Base-by-base conservation (phyloP, 768 basidiomycete species). In the Tylopilus vinaceipallidus region DNA sequence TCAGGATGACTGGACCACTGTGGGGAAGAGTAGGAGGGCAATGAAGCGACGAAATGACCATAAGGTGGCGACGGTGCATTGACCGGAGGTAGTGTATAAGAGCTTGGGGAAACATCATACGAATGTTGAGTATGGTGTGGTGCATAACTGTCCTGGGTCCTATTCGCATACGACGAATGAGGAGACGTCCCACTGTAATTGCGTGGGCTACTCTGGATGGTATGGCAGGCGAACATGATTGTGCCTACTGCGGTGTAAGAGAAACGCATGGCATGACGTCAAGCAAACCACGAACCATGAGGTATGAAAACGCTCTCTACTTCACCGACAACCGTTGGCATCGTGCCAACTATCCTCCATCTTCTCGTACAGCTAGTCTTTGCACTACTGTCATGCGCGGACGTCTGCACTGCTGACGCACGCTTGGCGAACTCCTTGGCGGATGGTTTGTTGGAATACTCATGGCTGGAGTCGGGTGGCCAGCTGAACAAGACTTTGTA, bases 281-380 rank as follows among this genome's bases (percentile, higher is more conserved):
- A 67, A 62, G 68, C 54, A 47, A 64, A 52, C 42, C 60, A 60
- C 81, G 59, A 65, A 86, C 90, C 90, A 80, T 93, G 88, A 66
- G 91, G 90, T 69, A 91, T 90, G 69, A 88, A 92, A 55, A 92
- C 85, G 70, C 88, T 91, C 65, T 91, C 89, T 24, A 91, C 86
- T 68, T 84, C 80, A 50, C 76, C 78, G 42, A 73, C 74, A 50
- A 78, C 75, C 32, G 78, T 76, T 62, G 76, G 73, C 76, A 87
- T 80, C 58, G 72, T 72, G 64, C 86, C 86, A 49, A 76, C 74
- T 37, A 87, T 83, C 67, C 86, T 86, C 75, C 86, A 92, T 62
- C 90, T 77, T 67, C 89, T 79, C 55, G 89, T 91, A 61, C 90
- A 93, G 69, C 82, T 88, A 42, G 90, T 93, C 73, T 88, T 91